Percentiles rank a stretch among this genome's conserved stretches.
Conservation (phyloP, 805 yeast genomes). For the Saccharomyces mikatae region DNA sequence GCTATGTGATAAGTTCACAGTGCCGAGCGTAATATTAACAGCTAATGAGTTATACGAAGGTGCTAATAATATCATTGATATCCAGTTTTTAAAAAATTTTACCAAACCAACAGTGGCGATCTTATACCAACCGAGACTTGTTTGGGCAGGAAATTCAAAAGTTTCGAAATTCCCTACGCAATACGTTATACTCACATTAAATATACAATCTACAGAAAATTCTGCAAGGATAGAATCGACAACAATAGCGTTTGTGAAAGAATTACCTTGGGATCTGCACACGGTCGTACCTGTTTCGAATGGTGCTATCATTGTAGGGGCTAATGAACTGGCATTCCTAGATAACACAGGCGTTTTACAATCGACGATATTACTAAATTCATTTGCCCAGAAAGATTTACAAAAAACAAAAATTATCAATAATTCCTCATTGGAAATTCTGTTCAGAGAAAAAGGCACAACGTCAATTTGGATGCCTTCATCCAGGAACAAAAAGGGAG, state of each 20-base stretch:
- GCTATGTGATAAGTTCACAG: constrained; percentile 4
- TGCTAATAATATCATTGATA: constrained; percentile 57
- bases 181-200: constrained; percentile 39
- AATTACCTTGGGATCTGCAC: constrained; percentile 69
- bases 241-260: constrained; percentile 53
- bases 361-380: constrained; percentile 22
- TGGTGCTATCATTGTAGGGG: constrained; percentile 64
- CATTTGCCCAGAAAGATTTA: constrained; percentile 38
- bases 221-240: constrained; percentile 39
- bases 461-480: constrained; percentile 12
- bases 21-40: constrained; percentile 47
- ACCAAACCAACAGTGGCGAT: constrained; percentile 77
- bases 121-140: constrained; percentile 45
- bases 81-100: constrained; percentile 64
- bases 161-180: constrained; percentile 17
- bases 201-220: constrained; percentile 38
- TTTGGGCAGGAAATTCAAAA: constrained; percentile 64
- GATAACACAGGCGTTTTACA: constrained; percentile 52
- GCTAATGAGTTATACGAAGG: constrained; percentile 49
- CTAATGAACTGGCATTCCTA: constrained; percentile 68
- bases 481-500: constrained; percentile 1
- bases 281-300: constrained; percentile 52
- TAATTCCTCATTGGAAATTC: constrained; percentile 25
- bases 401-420: constrained; percentile 42
- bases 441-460: constrained; percentile 13